Percentiles rank a stretch among this genome's conserved stretches.
phyloP scores from a whole-genome alignment of 2,329 filamentous ascomycete genomes.

The Fusarium praegraminearum region DNA sequence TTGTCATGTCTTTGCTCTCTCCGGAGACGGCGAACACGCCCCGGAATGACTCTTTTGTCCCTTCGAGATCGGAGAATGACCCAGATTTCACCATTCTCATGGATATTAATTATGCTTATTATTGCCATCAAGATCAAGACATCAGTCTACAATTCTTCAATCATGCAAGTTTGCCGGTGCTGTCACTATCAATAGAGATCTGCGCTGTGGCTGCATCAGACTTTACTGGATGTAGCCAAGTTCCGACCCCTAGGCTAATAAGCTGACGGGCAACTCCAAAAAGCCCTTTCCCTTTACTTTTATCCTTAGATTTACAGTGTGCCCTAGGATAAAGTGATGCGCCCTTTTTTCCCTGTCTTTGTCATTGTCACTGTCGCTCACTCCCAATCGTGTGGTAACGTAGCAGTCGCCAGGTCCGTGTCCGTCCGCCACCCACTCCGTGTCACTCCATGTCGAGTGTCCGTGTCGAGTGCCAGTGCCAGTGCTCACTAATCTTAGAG shows the following conservation, averaged over 20 bases:
- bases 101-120: neutral
- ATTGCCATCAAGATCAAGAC: neutral
- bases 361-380: neutral
- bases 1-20: conserved; percentile 11
- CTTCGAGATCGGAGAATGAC: neutral
- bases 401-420: conserved; percentile 10
- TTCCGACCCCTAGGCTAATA: neutral
- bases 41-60: conserved; percentile 10
- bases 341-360: neutral
- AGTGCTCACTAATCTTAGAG: conserved; percentile 2
- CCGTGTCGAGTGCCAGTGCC: neutral
- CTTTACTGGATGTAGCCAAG: conserved; percentile 1
- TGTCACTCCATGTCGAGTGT: neutral
- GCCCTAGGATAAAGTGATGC: neutral
- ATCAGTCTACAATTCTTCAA: neutral
- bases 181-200: conserved; percentile 3
- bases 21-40: conserved; percentile 19
- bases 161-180: neutral
- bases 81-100: neutral
- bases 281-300: neutral
- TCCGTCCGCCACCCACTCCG: neutral
- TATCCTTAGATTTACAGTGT: too few relatives aligned
- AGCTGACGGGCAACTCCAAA: neutral
- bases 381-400: conserved; percentile 28
- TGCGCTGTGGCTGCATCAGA: neutral